Percentiles rank a stretch among this genome's conserved stretches.
Conservation (phyloP, 2,329 filamentous ascomycete species). For the Calonectria pauciramosa region DNA sequence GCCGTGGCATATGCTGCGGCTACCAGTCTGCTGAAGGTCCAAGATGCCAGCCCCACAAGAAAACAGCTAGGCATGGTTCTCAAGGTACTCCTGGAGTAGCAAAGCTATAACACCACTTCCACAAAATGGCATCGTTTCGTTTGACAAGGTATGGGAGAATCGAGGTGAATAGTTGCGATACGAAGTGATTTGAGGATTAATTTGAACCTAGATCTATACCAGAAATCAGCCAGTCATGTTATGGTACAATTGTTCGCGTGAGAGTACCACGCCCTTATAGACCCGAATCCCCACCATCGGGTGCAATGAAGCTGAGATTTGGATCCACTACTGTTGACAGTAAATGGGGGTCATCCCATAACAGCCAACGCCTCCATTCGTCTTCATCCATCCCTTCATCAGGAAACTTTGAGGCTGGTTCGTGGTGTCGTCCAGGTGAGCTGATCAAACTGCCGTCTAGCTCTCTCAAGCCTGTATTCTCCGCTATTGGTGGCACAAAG, state of each 20-base stretch:
- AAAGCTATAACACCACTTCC: neutral
- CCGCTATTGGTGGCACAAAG: neutral
- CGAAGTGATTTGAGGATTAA: no score
- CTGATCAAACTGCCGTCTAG: neutral
- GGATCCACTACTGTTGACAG: conserved; percentile 37
- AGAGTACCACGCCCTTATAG: neutral
- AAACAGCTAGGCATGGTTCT: neutral
- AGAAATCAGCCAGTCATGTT: no score
- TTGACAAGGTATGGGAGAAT: neutral
- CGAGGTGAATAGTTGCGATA: neutral
- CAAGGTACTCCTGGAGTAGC: neutral
- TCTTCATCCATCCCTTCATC: conserved; percentile 38
- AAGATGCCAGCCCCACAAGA: neutral
- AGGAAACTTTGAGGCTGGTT: neutral
- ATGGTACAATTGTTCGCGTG: no score
- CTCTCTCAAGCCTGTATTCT: neutral
- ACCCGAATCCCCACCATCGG: neutral
- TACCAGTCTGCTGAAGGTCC: neutral
- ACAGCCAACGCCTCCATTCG: conserved; percentile 41
- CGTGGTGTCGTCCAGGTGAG: neutral
- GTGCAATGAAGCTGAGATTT: neutral
- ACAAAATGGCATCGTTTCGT: neutral
- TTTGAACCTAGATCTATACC: no score
- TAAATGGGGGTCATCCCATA: conserved; percentile 44
- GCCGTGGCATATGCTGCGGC: neutral